These are phyloP conservation scores for Neofusicoccum umdonicola DNA, from an alignment of 2,329 filamentous ascomycete species.

Conservation along the genomic window DNA sequence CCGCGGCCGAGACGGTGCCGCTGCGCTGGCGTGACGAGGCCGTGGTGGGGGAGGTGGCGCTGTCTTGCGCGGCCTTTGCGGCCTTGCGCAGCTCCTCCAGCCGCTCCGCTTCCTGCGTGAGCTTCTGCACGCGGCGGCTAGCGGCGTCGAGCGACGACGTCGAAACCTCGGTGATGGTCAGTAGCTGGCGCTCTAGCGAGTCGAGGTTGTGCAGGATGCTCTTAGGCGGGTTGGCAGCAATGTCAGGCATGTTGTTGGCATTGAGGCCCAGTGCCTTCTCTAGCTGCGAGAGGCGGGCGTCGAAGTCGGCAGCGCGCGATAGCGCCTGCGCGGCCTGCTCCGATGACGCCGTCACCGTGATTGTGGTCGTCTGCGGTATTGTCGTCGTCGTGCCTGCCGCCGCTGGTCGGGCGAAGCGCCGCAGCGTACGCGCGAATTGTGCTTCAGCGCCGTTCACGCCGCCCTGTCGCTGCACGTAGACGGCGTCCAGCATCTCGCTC, in stretches of 20 bases:
- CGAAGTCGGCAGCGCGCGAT: conserved; percentile 82
- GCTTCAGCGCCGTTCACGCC: conserved; percentile 35
- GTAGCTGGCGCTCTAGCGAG: conserved; percentile 75
- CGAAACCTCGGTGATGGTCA: conserved; percentile 69
- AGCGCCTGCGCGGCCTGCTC: conserved; percentile 58
- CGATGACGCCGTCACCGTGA: neutral
- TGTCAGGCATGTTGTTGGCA: conserved; percentile 63
- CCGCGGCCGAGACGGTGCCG: conserved; percentile 31
- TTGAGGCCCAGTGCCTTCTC: conserved; percentile 81
- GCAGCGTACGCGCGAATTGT: conserved; percentile 34
- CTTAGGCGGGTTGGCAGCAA: conserved; percentile 50
- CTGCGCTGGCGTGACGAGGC: conserved; percentile 1
- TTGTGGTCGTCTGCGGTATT: conserved; percentile 1
- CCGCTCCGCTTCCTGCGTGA: conserved; percentile 70
- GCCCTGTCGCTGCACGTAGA: conserved; percentile 48
- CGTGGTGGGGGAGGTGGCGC: neutral
- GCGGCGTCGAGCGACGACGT: conserved; percentile 71
- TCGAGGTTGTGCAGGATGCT: conserved; percentile 82
- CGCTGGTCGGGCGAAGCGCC: conserved; percentile 29
- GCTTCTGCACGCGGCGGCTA: conserved; percentile 65
- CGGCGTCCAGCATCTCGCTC: conserved; percentile 67
- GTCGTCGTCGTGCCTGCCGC: neutral
- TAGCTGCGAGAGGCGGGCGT: conserved; percentile 72
- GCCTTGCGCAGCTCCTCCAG: conserved; percentile 55
- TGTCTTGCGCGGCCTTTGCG: conserved; percentile 18